Conservation (phyloP, 306 rosid species). For the Amphicarpaea edgeworthii region DNA sequence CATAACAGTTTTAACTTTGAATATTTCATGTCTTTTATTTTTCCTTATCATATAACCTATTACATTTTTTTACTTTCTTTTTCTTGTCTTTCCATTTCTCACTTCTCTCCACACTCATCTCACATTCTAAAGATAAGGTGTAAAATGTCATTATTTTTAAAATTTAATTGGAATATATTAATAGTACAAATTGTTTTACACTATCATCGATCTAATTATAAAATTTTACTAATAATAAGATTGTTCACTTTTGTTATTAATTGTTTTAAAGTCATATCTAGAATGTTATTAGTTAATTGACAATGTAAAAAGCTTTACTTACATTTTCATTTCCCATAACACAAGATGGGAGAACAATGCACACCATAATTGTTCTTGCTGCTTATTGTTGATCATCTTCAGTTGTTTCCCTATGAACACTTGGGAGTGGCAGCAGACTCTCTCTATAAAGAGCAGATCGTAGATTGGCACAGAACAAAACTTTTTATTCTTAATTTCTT, state of each 20-base stretch:
- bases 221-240: neutral
- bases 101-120: neutral
- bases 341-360: too few relatives aligned
- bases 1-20: neutral
- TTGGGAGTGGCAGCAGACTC: too few relatives aligned
- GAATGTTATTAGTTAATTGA: neutral
- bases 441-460: too few relatives aligned
- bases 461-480: too few relatives aligned
- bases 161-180: neutral
- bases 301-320: neutral
- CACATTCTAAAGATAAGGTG: neutral
- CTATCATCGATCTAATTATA: neutral
- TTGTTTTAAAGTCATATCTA: neutral
- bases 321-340: too few relatives aligned
- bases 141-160: neutral
- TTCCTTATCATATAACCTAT: neutral
- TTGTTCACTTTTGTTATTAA: neutral
- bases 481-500: neutral
- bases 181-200: neutral
- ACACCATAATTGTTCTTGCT: too few relatives aligned
- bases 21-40: neutral
- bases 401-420: too few relatives aligned
- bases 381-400: too few relatives aligned
- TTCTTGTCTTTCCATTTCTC: neutral
- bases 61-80: neutral